Percentiles rank a stretch among this genome's conserved stretches.
Conservation (phyloP, 1,284 basidiomycete species). For the Cryptococcus jaspeensis region DNA sequence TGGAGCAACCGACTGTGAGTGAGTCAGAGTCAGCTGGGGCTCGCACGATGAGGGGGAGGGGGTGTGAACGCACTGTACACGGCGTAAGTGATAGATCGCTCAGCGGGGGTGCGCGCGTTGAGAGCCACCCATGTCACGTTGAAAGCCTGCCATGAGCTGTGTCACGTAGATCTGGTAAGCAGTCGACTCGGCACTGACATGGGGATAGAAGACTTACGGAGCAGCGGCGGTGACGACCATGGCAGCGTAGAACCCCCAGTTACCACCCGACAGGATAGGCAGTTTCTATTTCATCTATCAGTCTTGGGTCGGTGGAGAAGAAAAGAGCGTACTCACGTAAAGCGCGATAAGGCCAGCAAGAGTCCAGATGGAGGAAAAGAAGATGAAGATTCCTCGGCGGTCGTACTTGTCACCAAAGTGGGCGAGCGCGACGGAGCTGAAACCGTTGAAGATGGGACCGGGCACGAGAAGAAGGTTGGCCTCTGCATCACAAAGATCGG, state of each 20-base stretch:
- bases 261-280: constrained; percentile 6
- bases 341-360: constrained; percentile 9
- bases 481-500: background rate
- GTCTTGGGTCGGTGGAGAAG: too few relatives aligned
- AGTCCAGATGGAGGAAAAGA: constrained; percentile 6
- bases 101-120: constrained; percentile 8
- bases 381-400: constrained; percentile 4
- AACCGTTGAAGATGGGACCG: background rate
- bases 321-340: background rate
- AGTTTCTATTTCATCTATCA: background rate
- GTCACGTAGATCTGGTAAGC: too few relatives aligned
- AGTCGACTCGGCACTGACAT: background rate
- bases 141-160: constrained; percentile 6
- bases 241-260: constrained; percentile 11
- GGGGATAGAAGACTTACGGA: background rate
- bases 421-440: constrained; percentile 1
- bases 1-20: constrained; percentile 13
- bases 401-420: constrained; percentile 7
- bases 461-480: background rate
- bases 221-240: constrained; percentile 8
- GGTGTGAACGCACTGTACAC: constrained; percentile 4
- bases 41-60: background rate
- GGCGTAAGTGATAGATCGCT: constrained; percentile 11
- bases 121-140: constrained; percentile 11
- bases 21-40: too few relatives aligned